Percentiles rank a stretch among this genome's conserved stretches.
Evolutionary conservation across 108 stramenopile genomes (phyloP).

Genomic region (Fragilariopsis cylindrus): DNA sequence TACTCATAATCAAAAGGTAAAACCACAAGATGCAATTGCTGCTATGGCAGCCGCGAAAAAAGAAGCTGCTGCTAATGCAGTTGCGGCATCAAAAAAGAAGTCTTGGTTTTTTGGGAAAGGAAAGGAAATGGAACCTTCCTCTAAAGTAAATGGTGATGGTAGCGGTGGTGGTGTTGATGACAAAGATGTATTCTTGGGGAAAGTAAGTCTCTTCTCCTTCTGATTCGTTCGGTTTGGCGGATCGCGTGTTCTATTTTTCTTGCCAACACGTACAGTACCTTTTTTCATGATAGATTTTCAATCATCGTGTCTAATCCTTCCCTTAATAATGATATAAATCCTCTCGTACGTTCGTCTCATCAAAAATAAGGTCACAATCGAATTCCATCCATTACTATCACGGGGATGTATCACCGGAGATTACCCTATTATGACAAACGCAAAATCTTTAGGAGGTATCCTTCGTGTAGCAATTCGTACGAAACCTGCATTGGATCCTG

Average conservation of each 20-base stretch:
- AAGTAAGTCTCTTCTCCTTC: background rate
- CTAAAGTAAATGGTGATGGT: background rate
- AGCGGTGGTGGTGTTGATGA: background rate
- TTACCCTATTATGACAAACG: conserved; percentile 23
- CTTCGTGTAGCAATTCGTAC: conserved; percentile 30
- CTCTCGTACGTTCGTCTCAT: too few species aligned
- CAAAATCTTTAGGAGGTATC: conserved; percentile 25
- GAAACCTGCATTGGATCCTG: conserved; percentile 7
- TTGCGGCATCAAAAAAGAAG: background rate
- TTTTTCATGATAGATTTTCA: too few species aligned
- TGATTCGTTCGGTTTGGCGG: too few species aligned
- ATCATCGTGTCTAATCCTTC: too few species aligned
- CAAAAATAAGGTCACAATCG: conserved; percentile 21
- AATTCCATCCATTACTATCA: conserved; percentile 25
- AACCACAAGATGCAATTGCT: background rate
- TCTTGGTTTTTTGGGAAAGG: conserved; percentile 18
- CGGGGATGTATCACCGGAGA: conserved; percentile 32
- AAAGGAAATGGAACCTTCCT: background rate
- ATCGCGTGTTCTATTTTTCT: too few species aligned
- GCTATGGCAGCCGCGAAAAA: background rate
- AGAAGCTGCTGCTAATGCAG: background rate
- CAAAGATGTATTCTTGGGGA: conserved; percentile 5
- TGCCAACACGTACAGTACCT: too few species aligned
- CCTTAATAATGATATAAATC: too few species aligned
- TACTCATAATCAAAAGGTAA: background rate